These are phyloP conservation scores for Inga oerstediana DNA, from an alignment of 306 rosid species.

Conservation along the genomic window DNA sequence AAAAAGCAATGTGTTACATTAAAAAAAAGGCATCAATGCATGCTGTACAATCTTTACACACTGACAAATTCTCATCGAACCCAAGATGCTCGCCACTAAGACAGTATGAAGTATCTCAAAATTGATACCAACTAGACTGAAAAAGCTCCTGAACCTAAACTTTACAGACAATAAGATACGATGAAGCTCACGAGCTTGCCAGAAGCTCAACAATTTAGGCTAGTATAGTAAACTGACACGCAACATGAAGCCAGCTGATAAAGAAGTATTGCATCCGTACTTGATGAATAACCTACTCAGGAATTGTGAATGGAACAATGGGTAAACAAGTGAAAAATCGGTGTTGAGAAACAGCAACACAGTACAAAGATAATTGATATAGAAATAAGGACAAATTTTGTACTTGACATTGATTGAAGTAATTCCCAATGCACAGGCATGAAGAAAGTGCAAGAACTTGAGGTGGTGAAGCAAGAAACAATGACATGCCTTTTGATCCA, in stretches of 20 bases:
- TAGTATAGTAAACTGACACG: not conserved
- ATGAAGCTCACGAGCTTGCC: not conserved
- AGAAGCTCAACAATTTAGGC: not conserved
- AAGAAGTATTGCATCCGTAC: not conserved
- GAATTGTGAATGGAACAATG: not conserved
- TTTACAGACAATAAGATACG: slow-evolving; percentile 7
- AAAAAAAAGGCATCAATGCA: slow-evolving; percentile 11
- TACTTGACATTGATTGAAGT: not conserved
- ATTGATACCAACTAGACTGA: not conserved
- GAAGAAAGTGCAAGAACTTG: not conserved
- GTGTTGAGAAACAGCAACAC: not conserved
- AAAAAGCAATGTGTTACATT: slow-evolving; percentile 21
- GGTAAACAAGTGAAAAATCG: not conserved
- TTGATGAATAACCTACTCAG: not conserved
- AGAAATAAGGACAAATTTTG: not conserved
- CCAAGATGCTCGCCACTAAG: not conserved
- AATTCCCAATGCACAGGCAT: not conserved
- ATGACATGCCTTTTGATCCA: not conserved
- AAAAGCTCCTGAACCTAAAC: not conserved
- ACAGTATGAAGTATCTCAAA: not conserved
- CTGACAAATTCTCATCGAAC: not conserved
- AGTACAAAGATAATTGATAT: not conserved
- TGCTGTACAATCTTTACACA: not conserved
- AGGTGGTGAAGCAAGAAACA: not conserved
- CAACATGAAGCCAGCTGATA: not conserved